A percentile compares a stretch with the other conserved stretches of the same genome.
These are phyloP conservation scores for Mikania micrantha DNA, from an alignment of 129 eudicot genomes.

Conservation along the genomic window DNA sequence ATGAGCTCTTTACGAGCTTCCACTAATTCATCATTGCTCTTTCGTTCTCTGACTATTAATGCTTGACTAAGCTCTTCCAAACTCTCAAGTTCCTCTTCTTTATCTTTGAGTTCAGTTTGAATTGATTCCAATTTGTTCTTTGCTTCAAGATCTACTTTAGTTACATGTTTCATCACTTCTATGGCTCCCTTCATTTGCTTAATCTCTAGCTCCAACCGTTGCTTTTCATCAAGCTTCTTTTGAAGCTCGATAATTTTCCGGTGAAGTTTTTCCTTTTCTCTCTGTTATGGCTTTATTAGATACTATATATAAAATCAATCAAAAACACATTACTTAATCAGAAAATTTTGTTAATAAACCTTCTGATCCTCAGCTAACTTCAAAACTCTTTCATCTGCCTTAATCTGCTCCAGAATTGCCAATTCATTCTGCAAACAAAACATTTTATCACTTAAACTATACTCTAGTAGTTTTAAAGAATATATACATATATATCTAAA, in stretches of 20 bases:
- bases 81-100: constrained; percentile 42
- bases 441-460: neutral
- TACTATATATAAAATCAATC: neutral
- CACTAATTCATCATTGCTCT: constrained; percentile 46
- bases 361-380: constrained; percentile 25
- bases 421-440: constrained; percentile 40
- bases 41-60: constrained; percentile 40
- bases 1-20: constrained; percentile 62
- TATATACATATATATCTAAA: neutral
- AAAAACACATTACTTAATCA: neutral
- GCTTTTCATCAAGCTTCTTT: constrained; percentile 52
- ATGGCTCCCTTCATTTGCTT: constrained; percentile 42
- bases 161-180: constrained; percentile 44
- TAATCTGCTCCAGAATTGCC: constrained; percentile 45
- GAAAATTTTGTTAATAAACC: constrained; percentile 2
- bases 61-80: constrained; percentile 36
- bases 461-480: neutral
- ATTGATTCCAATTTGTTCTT: constrained; percentile 19
- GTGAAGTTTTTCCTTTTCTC: constrained; percentile 45
- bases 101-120: constrained; percentile 37
- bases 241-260: constrained; percentile 43
- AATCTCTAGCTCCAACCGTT: constrained; percentile 42
- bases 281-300: constrained; percentile 26
- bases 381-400: constrained; percentile 46
- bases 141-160: constrained; percentile 34